Evolutionary conservation across 768 basidiomycete species (phyloP).

Genomic region (Panellus pusillus): DNA sequence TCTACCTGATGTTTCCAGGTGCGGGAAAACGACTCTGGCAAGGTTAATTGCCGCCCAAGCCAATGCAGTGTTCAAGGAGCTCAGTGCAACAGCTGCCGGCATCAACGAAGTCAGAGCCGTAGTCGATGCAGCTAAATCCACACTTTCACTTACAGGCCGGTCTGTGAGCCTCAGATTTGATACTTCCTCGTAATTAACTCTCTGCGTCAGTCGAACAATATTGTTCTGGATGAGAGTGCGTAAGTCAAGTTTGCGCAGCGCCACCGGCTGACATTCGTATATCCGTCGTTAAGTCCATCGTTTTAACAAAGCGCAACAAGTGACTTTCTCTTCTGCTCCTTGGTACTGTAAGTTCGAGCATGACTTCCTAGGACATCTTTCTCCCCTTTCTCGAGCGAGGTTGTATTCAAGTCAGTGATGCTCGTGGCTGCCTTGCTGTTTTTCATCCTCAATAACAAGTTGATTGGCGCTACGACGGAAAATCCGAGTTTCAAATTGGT

Average conservation of each 20-base stretch:
- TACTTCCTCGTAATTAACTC: neutral
- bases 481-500: conserved; percentile 87
- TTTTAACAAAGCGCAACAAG: conserved; percentile 72
- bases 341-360: neutral
- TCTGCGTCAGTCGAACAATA: conserved; percentile 57
- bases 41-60: conserved; percentile 63
- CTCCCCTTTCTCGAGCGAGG: conserved; percentile 82
- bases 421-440: neutral
- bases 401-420: conserved; percentile 53
- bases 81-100: conserved; percentile 71
- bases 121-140: conserved; percentile 73
- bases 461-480: conserved; percentile 86
- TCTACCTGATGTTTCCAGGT: conserved; percentile 34
- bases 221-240: conserved; percentile 67
- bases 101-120: conserved; percentile 71
- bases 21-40: conserved; percentile 77
- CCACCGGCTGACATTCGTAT: no score
- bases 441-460: conserved; percentile 22
- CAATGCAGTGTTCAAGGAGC: conserved; percentile 67
- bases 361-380: conserved; percentile 62
- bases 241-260: neutral
- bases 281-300: conserved; percentile 53
- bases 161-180: conserved; percentile 21
- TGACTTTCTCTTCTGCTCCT: conserved; percentile 22
- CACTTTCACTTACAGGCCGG: conserved; percentile 66